Evolutionary conservation across 1,284 basidiomycete species (phyloP), one percentile per base, ranked within the genome.

Genomic region (Cutaneotrichosporon daszewskae): DNA sequence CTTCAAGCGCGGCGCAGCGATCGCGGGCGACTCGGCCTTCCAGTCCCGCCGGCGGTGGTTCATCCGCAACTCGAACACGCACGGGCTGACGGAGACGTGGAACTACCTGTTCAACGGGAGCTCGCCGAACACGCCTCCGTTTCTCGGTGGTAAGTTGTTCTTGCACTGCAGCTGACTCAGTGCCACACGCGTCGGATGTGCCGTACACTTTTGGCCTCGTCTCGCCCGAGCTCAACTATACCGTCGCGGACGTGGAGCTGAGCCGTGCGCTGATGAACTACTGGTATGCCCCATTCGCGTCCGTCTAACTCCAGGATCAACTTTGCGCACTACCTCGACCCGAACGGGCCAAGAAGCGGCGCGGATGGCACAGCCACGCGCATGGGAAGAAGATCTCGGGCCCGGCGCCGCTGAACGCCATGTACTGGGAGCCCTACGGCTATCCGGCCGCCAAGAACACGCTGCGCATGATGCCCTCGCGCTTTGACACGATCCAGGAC

Each of bases 321-420:
- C 55, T 71, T 71, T 53, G 64, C 59, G 23, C 59, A 64, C 51
- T 56, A 56, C 55, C 49, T 55, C 37, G 53, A 67, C 43, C 66
- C 66, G 16, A 64, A 65, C 53, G 54, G 51, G 27, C 19, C 5
- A n/a, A 33, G 25, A 9, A 31, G 26, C 26, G 14, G 26, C 26
- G 9, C 14, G 26, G 14, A 27, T 14, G 8, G 9, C 26, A 27
- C 26, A 9, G 9, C 26, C 26, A 8, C 14, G 9, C 8, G 26
- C 26, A 9, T 14, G 14, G 14, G 9, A 27, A 8, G 26, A 8
- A 13, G 9, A 8, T 9, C 25, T 13, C 25, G 25, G 13, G 25
- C 25, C 25, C n/a, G n/a, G n/a, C 9, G 25, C 25, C 25, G 25
- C 13, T 26, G 25, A 29, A 36, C 38, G 25, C 25, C 25, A 26